Conservation (phyloP, 2,329 filamentous ascomycete genomes). For the Sarocladiaceae sp. region DNA sequence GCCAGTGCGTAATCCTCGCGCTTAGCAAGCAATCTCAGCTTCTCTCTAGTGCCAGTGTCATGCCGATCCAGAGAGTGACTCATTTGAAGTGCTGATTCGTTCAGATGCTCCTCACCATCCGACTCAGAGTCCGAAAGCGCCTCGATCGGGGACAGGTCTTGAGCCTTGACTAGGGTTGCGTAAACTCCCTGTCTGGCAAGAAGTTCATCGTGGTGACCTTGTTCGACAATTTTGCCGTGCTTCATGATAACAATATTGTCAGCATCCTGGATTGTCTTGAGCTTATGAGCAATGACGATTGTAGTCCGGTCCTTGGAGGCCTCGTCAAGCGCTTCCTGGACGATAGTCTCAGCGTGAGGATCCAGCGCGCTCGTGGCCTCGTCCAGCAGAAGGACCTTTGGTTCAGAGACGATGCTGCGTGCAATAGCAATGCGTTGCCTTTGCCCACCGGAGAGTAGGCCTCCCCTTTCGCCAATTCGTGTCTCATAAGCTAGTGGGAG, state of each 20-base stretch:
- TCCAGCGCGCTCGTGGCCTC: constrained; percentile 55
- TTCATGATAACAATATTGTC: constrained; percentile 58
- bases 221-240: constrained; percentile 50
- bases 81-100: too few relatives aligned
- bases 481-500: constrained; percentile 48
- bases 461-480: constrained; percentile 57
- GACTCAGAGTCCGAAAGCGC: background rate
- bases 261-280: constrained; percentile 50
- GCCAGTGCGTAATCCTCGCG: too few relatives aligned
- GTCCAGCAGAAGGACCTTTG: constrained; percentile 53
- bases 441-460: constrained; percentile 74
- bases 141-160: constrained; percentile 14
- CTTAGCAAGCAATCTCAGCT: too few relatives aligned
- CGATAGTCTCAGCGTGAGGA: constrained; percentile 34
- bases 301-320: constrained; percentile 53
- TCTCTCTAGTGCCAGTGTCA: too few relatives aligned
- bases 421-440: constrained; percentile 91
- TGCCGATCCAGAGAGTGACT: too few relatives aligned
- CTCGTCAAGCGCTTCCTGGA: constrained; percentile 46
- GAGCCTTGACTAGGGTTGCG: constrained; percentile 17
- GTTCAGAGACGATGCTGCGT: constrained; percentile 28
- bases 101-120: background rate
- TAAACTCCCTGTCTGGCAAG: constrained; percentile 14
- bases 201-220: constrained; percentile 27
- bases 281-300: constrained; percentile 55